These are phyloP conservation scores for Corylus avellana DNA, from an alignment of 306 rosid species.

Conservation along the genomic window DNA sequence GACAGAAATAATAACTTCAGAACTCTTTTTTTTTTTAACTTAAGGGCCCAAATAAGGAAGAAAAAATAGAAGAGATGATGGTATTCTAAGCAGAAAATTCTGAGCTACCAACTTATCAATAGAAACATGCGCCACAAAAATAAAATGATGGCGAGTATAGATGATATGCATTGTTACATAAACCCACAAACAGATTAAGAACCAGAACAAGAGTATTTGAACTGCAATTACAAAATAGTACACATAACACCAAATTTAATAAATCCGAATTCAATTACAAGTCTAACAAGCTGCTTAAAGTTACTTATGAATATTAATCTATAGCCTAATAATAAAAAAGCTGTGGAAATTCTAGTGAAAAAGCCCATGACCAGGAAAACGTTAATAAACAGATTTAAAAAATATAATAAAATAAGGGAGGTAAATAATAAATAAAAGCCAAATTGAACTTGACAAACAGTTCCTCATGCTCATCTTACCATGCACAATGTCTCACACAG, in stretches of 20 bases:
- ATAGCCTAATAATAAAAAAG: background rate
- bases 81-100: background rate
- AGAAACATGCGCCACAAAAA: background rate
- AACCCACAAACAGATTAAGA: background rate
- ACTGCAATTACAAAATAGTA: background rate
- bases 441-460: conserved; percentile 19
- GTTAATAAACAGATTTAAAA: background rate
- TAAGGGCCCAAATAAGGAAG: background rate
- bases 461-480: conserved; percentile 46
- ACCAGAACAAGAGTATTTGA: background rate
- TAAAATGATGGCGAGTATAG: background rate
- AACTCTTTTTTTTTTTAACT: background rate
- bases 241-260: background rate
- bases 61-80: background rate
- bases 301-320: background rate
- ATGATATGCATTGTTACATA: background rate
- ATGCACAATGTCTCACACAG: conserved; percentile 67
- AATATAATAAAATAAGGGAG: background rate
- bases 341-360: background rate
- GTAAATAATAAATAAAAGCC: background rate
- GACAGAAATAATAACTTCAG: background rate
- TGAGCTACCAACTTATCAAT: background rate
- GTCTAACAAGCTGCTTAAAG: background rate
- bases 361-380: background rate
- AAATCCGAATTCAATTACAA: background rate